Evolutionary conservation across 2,329 filamentous ascomycete species (phyloP).

Genomic region (Calonectria pauciramosa): DNA sequence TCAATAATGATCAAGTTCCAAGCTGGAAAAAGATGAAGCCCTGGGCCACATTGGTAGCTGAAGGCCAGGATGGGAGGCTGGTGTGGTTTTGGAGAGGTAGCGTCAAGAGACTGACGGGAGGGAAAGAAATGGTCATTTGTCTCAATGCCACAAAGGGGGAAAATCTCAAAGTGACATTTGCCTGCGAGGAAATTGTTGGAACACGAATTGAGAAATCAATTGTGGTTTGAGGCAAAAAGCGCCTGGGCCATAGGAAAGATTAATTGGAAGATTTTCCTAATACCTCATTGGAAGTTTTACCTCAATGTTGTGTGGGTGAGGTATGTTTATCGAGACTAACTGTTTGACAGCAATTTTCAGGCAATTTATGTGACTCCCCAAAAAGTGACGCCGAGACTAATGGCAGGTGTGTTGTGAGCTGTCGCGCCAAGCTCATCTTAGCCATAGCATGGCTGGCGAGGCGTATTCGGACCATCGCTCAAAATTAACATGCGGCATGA

Average conservation of each 20-base stretch:
- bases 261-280: neutral
- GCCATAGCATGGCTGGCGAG: slow-evolving; percentile 4
- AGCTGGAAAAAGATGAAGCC: slow-evolving; percentile 76
- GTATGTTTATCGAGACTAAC: neutral
- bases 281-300: neutral
- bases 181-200: slow-evolving; percentile 87
- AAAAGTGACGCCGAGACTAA: neutral
- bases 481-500: neutral
- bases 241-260: slow-evolving; percentile 5
- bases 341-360: neutral
- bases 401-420: too few relatives aligned
- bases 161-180: slow-evolving; percentile 76
- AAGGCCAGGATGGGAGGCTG: slow-evolving; percentile 66
- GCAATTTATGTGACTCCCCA: too few relatives aligned
- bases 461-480: slow-evolving; percentile 20
- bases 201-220: slow-evolving; percentile 57
- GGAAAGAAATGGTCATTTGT: slow-evolving; percentile 67
- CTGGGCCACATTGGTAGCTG: slow-evolving; percentile 80
- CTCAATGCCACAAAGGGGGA: slow-evolving; percentile 67
- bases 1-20: slow-evolving; percentile 74
- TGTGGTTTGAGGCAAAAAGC: slow-evolving; percentile 26
- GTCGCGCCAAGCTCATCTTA: neutral
- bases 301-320: neutral
- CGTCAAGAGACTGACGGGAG: slow-evolving; percentile 74
- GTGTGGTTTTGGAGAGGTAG: slow-evolving; percentile 77